These are phyloP conservation scores for Aspergillus homomorphus DNA, from an alignment of 495 filamentous ascomycete species.

Conservation along the genomic window DNA sequence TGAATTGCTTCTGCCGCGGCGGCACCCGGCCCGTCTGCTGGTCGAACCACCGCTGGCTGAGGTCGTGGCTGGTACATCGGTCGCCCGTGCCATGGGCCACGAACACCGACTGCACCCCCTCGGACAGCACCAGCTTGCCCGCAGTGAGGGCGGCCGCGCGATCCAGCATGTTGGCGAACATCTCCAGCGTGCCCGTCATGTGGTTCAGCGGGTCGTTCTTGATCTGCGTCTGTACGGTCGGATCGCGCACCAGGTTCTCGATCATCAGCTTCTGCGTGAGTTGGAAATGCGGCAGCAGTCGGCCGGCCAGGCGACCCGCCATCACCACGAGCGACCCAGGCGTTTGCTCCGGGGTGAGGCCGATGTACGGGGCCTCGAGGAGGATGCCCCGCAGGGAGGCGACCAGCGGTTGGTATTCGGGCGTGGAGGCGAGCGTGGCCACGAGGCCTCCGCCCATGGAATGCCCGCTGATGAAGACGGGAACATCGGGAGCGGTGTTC, in stretches of 20 bases:
- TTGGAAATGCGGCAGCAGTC: constrained; percentile 59
- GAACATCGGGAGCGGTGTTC: constrained; percentile 34
- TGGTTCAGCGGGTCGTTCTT: constrained; percentile 53
- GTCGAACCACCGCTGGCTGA: constrained; percentile 60
- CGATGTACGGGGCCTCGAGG: constrained; percentile 66
- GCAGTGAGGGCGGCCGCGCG: constrained; percentile 37
- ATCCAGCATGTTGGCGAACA: constrained; percentile 70
- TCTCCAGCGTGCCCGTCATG: constrained; percentile 75
- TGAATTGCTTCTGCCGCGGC: constrained; percentile 59
- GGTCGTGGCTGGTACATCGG: constrained; percentile 58
- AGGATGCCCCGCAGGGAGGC: constrained; percentile 61
- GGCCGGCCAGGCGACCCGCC: constrained; percentile 61
- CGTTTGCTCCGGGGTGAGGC: constrained; percentile 56
- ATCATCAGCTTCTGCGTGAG: constrained; percentile 47
- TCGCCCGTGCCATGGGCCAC: constrained; percentile 65
- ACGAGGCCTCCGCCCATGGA: constrained; percentile 79
- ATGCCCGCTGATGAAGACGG: constrained; percentile 85
- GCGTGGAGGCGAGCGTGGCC: constrained; percentile 22
- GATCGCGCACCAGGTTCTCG: constrained; percentile 5
- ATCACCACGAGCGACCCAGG: constrained; percentile 57
- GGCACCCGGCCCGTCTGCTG: constrained; percentile 42
- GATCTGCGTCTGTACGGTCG: background rate
- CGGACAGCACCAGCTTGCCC: constrained; percentile 29
- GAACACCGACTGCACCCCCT: constrained; percentile 51
- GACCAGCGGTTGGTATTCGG: constrained; percentile 29